Base-by-base conservation (phyloP, 2,329 filamentous ascomycete genomes). In the Colletotrichum sp. region DNA sequence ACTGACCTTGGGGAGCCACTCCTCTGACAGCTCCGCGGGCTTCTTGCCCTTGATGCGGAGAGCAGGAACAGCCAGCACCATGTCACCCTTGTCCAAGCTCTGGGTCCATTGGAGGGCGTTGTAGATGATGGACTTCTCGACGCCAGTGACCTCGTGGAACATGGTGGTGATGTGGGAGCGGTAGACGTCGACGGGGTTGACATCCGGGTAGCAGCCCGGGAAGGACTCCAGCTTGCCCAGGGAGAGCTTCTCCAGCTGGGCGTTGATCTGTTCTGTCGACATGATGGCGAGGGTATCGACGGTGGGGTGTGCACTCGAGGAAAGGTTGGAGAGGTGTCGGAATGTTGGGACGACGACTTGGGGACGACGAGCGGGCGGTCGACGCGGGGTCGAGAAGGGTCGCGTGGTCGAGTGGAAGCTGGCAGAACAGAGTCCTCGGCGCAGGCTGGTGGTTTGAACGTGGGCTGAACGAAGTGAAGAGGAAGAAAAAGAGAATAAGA, bases 121-220 rank as follows among this genome's bases (percentile, higher is more conserved):
- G 86, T 95, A 96, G 82, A 98, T 93, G 80, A 95, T 92, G 70
- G 89, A 87, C 39, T 89, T 84, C 74, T 95, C 93, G 32, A 95
- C 93, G 26, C 93, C 94, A 4, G 93, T 95, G 76, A 95, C 90
- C 24, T 91, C 87, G 39, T 91, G 87, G 55, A 98, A 87, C 65
- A 95, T 87, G 57, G 93, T 89, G 77, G 94, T 93, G 78, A 98
- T 91, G 83, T 96, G 94, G 49, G 92, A 91, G 76, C 95, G 91
- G 89, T 96, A 98, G 77, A 96, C 89, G 81, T 97, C 95, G 81
- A 95, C 88, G 6, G 94, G 93, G 86, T 97, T 97, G 80, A 90
- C 86, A 34, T 93, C 89, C 71, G 94, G 94, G 81, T 93, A 88
- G 80, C 89, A 91, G 82, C 88, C 88, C 52, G 91, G 89, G 81